Evolutionary conservation across 805 yeast species (phyloP).

Genomic region (Metschnikowia kunwiensis): DNA sequence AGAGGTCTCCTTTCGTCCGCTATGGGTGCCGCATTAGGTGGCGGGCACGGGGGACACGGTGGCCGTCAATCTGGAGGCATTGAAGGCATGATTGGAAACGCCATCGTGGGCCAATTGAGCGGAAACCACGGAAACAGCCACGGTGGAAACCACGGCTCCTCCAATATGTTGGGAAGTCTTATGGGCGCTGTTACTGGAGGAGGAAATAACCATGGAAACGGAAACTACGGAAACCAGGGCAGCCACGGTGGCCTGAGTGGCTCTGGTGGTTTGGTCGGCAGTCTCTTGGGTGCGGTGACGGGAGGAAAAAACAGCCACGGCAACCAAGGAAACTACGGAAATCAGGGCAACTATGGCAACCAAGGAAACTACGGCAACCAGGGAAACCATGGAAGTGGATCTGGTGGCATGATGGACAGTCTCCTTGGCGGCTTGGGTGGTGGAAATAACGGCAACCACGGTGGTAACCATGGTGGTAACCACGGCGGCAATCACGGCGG

Average conservation of each 20-base stretch:
- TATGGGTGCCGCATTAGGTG: conserved; percentile 32
- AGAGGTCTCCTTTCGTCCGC: conserved; percentile 25
- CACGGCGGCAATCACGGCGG: conserved; percentile 6
- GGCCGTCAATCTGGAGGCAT: conserved; percentile 14
- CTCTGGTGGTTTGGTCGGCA: conserved; percentile 23
- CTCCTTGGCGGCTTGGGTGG: conserved; percentile 15
- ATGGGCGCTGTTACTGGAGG: conserved; percentile 14
- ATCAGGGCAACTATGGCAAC: conserved; percentile 6
- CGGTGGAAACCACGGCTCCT: conserved; percentile 10
- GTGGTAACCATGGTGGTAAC: conserved; percentile 12
- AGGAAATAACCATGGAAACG: conserved; percentile 3
- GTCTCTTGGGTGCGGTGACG: conserved; percentile 24
- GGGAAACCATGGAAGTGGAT: conserved; percentile 27
- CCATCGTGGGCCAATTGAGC: conserved; percentile 15
- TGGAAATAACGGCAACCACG: conserved; percentile 11
- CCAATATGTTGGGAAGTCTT: conserved; percentile 15
- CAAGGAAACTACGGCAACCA: conserved; percentile 20
- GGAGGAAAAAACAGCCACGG: conserved; percentile 34
- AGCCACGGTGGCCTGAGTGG: conserved; percentile 9
- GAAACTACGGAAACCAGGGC: conserved; percentile 8
- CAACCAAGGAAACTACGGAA: conserved; percentile 17
- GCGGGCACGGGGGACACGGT: conserved; percentile 23
- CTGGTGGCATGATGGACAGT: conserved; percentile 25
- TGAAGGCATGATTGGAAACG: conserved; percentile 19
- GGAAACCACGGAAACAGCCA: conserved; percentile 23